phyloP scores from a whole-genome alignment of 352 stramenopile genomes.

The Globisporangium uncinulatum region DNA sequence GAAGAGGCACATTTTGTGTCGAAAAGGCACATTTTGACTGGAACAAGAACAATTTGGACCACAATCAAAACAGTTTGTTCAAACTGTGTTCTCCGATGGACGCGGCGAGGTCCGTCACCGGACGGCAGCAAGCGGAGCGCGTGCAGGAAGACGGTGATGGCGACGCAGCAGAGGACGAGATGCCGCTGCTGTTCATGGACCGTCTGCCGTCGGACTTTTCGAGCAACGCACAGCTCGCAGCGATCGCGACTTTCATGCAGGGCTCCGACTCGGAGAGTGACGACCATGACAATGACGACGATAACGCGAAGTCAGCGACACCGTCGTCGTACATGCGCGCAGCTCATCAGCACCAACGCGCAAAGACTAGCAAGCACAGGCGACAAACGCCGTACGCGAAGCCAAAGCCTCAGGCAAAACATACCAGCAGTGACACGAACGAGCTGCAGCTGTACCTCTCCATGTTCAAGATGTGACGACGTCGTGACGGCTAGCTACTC shows the following conservation, averaged over 20 bases:
- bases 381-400: constrained; percentile 24
- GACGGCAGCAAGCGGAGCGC: background rate
- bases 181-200: constrained; percentile 80
- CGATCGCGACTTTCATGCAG: constrained; percentile 71
- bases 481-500: no score
- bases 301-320: constrained; percentile 1
- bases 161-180: constrained; percentile 40
- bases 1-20: no score
- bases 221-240: constrained; percentile 61
- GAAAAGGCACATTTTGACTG: no score
- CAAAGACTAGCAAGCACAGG: background rate
- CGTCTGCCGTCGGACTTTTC: constrained; percentile 54
- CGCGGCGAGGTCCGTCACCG: background rate
- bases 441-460: constrained; percentile 56
- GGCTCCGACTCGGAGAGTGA: constrained; percentile 35
- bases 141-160: background rate
- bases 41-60: no score
- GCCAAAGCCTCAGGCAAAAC: constrained; percentile 2
- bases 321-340: background rate
- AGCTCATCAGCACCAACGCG: background rate
- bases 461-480: constrained; percentile 38
- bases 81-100: no score
- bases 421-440: constrained; percentile 18
- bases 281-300: constrained; percentile 3
- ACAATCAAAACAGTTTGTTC: no score